These are phyloP conservation scores for Simmondsia chinensis DNA, from an alignment of 148 eudicot species.

Conservation along the genomic window DNA sequence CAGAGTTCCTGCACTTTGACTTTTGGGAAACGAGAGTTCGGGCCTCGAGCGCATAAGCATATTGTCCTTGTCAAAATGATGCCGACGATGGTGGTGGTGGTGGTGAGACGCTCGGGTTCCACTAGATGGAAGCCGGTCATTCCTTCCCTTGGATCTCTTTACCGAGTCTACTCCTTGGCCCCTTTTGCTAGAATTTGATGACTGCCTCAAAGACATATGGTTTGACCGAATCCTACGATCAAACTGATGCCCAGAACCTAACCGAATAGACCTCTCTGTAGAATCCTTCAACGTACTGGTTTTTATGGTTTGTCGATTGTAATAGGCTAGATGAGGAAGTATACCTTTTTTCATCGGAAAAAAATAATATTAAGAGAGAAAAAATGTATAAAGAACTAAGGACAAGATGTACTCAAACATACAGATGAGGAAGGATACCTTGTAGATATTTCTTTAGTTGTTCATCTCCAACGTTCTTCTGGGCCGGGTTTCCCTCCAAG, in stretches of 20 bases:
- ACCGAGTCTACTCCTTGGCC: conserved; percentile 24
- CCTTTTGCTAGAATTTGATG: conserved; percentile 36
- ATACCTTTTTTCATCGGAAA: too few species aligned
- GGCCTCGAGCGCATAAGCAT: conserved; percentile 30
- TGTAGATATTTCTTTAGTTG: conserved; percentile 66
- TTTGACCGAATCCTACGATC: conserved; percentile 56
- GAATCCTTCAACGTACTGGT: conserved; percentile 54
- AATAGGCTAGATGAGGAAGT: conserved; percentile 78
- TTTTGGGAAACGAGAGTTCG: conserved; percentile 38
- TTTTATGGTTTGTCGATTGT: conserved; percentile 65
- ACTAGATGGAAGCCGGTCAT: conserved; percentile 37
- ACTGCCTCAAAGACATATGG: conserved; percentile 36
- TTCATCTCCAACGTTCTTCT: conserved; percentile 90
- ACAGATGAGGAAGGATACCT: conserved; percentile 72
- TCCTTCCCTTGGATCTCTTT: conserved; percentile 32
- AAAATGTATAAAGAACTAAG: too few species aligned
- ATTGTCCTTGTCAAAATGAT: conserved; percentile 26
- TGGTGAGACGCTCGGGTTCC: conserved; percentile 24
- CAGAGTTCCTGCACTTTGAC: conserved; percentile 62
- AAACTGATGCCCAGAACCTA: conserved; percentile 44
- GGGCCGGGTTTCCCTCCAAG: conserved; percentile 95
- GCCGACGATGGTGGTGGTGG: conserved; percentile 16
- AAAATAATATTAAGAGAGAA: too few species aligned
- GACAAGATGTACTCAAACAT: too few species aligned
- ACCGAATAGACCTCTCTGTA: conserved; percentile 56